A percentile compares a stretch with the other conserved stretches of the same genome.
Evolutionary conservation across 495 filamentous ascomycete species (phyloP).

Genomic region (Penicillium longicatenatum): DNA sequence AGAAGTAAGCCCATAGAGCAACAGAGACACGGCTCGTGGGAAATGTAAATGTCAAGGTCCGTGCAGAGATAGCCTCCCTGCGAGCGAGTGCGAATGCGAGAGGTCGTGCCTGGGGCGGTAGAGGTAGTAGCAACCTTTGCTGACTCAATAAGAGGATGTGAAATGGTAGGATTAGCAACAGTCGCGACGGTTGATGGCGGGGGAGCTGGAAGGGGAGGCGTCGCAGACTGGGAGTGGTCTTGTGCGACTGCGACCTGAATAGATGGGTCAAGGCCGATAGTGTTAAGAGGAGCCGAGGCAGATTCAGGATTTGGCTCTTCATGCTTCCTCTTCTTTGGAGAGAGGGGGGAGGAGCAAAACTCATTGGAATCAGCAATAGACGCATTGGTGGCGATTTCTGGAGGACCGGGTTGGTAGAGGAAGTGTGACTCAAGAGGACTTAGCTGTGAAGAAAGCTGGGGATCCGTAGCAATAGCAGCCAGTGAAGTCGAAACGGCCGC

Average conservation of each 20-base stretch:
- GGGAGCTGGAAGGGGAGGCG: constrained; percentile 18
- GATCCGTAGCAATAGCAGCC: constrained; percentile 8
- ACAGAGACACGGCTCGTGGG: constrained; percentile 94
- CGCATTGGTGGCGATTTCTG: not conserved
- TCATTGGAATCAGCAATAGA: not conserved
- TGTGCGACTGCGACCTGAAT: not conserved
- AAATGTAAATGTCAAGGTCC: constrained; percentile 85
- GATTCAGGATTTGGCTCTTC: constrained; percentile 22
- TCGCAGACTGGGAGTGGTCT: not conserved
- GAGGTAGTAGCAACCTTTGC: not conserved
- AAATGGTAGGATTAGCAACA: not conserved
- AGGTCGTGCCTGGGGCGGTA: constrained; percentile 4
- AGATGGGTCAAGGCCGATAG: not conserved
- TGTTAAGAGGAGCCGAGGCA: not conserved
- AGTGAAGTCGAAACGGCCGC: not conserved
- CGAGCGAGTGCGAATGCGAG: constrained; percentile 42
- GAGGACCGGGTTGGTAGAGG: constrained; percentile 26
- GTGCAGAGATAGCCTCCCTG: constrained; percentile 92
- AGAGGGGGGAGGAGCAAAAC: not conserved
- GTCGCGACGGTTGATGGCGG: constrained; percentile 13
- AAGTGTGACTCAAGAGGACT: constrained; percentile 42
- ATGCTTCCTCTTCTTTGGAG: constrained; percentile 27
- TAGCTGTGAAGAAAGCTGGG: constrained; percentile 21
- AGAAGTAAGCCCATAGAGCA: constrained; percentile 95
- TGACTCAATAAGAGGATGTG: constrained; percentile 5